Evolutionary conservation across 805 yeast species (phyloP), one percentile per base, ranked within the genome.

Genomic region (Maudiozyma bulderi): DNA sequence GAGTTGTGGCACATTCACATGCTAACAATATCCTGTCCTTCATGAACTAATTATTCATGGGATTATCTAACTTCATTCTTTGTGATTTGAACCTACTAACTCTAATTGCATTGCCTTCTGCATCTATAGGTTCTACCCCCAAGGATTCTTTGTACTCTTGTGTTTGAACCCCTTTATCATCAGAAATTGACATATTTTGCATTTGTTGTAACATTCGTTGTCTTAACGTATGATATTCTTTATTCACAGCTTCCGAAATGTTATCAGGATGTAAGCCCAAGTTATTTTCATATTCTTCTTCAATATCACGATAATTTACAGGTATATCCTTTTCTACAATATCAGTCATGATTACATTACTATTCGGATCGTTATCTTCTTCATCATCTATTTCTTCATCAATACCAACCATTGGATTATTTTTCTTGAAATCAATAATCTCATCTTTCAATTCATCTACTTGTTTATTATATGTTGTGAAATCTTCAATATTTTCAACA

Each of bases 21-120:
- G 26, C 26, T 20, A 20, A 20, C 4, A 20, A 20, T 20, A 20
- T 20, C 26, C 26, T 20, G 26, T 20, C 26, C 26, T 20, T 20
- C 26, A 20, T 20, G 26, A 20, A 20, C 26, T 20, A 20, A 20
- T 20, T 20, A 20, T 20, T 20, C 26, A 20, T 20, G 26, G 26
- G 26, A 20, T 20, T 20, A 13, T 35, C 14, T 8, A 35, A 13
- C 8, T 35, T 35, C 38, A 35, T 35, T 15, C 65, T 55, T 14
- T 86, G 83, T 9, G 86, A 78, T 57, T 73, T 84, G 64, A 87
- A 87, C 46, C 88, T 69, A 59, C 95, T 85, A 1, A 77, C 68
- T 51, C 72, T 80, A 7, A 76, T 61, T 0, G 81, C 80, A 48
- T 78, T 74, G 0, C 87, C 87, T 38, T 66, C 57, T 48, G 78